phyloP scores from a whole-genome alignment of 2,329 filamentous ascomycete species.

The Sporothrix luriei region DNA sequence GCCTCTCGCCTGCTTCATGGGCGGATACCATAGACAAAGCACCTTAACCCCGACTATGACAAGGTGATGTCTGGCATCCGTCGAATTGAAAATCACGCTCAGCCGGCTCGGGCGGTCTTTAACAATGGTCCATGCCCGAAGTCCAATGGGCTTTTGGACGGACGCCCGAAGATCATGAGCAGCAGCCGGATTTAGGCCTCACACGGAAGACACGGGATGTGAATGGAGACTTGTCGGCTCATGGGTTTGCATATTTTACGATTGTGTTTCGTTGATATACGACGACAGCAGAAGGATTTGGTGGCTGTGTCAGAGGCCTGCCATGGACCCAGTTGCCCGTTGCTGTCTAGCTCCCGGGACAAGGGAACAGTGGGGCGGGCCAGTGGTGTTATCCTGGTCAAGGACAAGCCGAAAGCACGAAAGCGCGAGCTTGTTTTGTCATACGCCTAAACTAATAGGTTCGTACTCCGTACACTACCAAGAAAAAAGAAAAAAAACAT shows the following conservation, averaged over 20 bases:
- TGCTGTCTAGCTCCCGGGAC: not conserved
- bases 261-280: not conserved
- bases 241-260: not conserved
- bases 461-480: too few relatives aligned
- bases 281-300: not conserved
- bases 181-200: not conserved
- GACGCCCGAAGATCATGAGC: not conserved
- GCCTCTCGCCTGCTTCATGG: not conserved
- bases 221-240: not conserved
- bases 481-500: not conserved
- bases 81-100: constrained; percentile 4
- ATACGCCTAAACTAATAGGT: not conserved
- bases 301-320: constrained; percentile 7
- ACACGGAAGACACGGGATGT: too few relatives aligned
- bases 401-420: constrained; percentile 27
- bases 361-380: not conserved
- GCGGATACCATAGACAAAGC: not conserved
- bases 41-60: not conserved
- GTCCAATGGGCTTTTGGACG: not conserved
- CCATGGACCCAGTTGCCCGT: not conserved
- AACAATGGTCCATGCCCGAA: not conserved
- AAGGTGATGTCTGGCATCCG: not conserved
- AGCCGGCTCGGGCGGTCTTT: constrained; percentile 1
- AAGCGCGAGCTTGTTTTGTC: constrained; percentile 26
- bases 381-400: not conserved